Base-by-base conservation (phyloP, 257 asterid genomes). In the Solanum megistacrolobum region DNA sequence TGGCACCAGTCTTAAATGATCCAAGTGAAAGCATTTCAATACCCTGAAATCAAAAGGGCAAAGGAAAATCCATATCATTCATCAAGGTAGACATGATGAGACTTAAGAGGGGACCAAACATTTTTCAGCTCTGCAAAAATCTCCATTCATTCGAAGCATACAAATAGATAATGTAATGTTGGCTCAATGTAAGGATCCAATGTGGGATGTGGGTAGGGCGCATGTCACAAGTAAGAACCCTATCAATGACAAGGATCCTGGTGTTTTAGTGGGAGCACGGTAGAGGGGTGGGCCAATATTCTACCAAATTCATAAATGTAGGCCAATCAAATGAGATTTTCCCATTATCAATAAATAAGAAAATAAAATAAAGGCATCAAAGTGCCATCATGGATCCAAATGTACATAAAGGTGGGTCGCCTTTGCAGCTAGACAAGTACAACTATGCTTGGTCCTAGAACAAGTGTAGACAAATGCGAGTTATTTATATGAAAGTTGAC, bases 1-100 rank as follows among this genome's bases (percentile, higher is more conserved):
- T 97, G 83, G 94, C 98, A 66, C 99, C 99, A 87, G 98, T 96
- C 94, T 96, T 96, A 88, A 97, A 97, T 69, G 99, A 97, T 89
- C 99, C 99, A 89, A 97, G 99, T 87, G 99, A 91, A 87, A 92
- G 99, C 99, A 96, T 96, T 93, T 95, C 98, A 43, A 97, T 93
- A 85, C 98, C 98, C 98, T 95, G 93, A 31, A 21, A 71, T 82
- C 41, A 84, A 25, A 78, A 62, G 5, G 6, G 52, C 60, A 76
- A 39, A 12, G 83, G 35, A 86, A 66, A 85, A 58, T 35, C 48
- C 35, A 35, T 48, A 86, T 62, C 75, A 87, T 41, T 79, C 66
- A 79, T 43, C 58, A 7, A 79, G 4, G 85, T 27, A 79, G 84
- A 79, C 84, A 43, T 27, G 35, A 8, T 71, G 27, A 73, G 81